Evolutionary conservation across 1,139 yeast genomes (phyloP), one percentile per base, ranked within the genome.

Genomic region (Candida smagusa): DNA sequence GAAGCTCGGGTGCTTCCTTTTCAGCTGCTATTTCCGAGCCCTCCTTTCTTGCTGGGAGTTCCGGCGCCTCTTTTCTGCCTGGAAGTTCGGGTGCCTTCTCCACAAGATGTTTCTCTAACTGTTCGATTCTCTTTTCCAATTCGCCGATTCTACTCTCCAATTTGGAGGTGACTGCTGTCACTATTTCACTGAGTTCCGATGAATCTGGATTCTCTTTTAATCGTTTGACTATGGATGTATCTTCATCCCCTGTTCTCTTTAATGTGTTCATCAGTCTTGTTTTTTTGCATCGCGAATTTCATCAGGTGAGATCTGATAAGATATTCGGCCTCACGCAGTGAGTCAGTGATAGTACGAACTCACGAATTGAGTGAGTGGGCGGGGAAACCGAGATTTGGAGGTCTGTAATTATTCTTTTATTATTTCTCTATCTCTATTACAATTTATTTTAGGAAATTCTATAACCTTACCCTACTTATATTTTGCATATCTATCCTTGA

Each of bases 401-500:
- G n/a, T n/a, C n/a, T n/a, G n/a, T n/a, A n/a, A n/a, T n/a, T n/a
- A n/a, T n/a, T n/a, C n/a, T n/a, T n/a, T n/a, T n/a, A n/a, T n/a
- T 22, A 9, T 22, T 22, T 22, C 25, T 22, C 7, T 9, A 22
- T 7, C 9, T 22, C 9, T 9, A 22, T n/a, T n/a, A n/a, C n/a
- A n/a, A 16, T 16, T 5, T 16, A 5, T 16, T 16, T 16, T 4
- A 16, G 19, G 5, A 16, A 16, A 16, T 16, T 5, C 5, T 16
- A 3, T 16, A 16, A n/a, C n/a, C n/a, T 16, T 16, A 16, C 5
- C 19, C 19, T 16, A 16, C 19, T 16, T 44, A 40, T 63, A 63
- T 41, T 58, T 61, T 25, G 68, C 63, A 39, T 64, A 63, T 40
- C 61, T 64, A 30, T 62, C 68, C 34, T 54, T 49, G n/a, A 59